Conservation (phyloP, 345 rosid genomes). For the Schrenkiella parvula region DNA sequence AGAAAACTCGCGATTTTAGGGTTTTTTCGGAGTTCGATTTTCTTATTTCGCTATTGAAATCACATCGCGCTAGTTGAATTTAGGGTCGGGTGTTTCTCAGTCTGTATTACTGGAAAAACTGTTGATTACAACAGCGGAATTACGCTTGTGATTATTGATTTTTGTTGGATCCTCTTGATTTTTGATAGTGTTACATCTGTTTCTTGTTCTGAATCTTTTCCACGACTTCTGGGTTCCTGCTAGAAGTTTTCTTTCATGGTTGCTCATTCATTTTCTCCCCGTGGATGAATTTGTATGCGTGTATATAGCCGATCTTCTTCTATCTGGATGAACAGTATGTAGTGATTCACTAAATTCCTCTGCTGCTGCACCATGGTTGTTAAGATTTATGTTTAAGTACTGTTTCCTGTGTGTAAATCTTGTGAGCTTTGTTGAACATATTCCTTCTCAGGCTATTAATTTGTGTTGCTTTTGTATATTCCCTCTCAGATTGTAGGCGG, state of each 20-base stretch:
- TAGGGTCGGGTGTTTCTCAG: neutral
- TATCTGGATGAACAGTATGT: neutral
- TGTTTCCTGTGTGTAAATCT: neutral
- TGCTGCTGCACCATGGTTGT: neutral
- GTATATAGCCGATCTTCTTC: neutral
- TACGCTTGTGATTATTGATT: neutral
- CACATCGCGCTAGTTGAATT: neutral
- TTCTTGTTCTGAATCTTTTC: neutral
- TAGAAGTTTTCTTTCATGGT: neutral
- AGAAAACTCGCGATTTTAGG: constrained; percentile 14
- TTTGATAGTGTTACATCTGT: neutral
- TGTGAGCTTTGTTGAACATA: neutral
- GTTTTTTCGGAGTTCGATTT: constrained; percentile 21
- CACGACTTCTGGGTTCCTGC: neutral
- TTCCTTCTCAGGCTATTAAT: constrained; percentile 41
- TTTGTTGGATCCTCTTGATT: neutral
- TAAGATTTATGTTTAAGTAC: neutral
- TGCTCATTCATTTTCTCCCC: neutral
- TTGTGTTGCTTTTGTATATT: constrained; percentile 30
- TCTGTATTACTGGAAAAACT: neutral
- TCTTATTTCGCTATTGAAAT: neutral
- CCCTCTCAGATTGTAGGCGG: constrained; percentile 37
- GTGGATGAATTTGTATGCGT: neutral
- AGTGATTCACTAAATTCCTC: neutral
- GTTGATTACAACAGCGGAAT: neutral